Base-by-base conservation (phyloP, 2,329 filamentous ascomycete species). In the Dendryphion nanum region DNA sequence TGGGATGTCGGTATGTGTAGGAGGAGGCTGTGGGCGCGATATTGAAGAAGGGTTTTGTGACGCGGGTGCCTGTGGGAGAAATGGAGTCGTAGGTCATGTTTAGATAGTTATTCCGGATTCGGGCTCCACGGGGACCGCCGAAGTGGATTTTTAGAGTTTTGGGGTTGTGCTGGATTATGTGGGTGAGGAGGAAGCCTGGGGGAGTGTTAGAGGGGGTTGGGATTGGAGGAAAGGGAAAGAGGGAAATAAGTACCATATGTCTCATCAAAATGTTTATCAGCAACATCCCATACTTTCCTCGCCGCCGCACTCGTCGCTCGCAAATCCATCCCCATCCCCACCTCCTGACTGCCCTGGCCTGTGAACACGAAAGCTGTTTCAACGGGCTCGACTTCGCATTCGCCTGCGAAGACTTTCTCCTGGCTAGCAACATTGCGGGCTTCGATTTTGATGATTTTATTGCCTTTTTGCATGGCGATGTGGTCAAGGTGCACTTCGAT, bases 261-360 rank as follows among this genome's bases (percentile, higher is more conserved):
- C 6, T 60, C 51, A 5, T 55, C 42, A 29, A 67, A 62, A 38
- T 59, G 52, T 16, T 42, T 54, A 40, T 70, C 66, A 5, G 56
- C 63, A 44, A 89, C 83, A 66, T 96, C 68, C 68, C 68, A 71
- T 4, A 69, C 46, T 4, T 39, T 41, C 23, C 47, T 47, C 3
- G 67, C 66, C 10, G 55, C 55, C 7, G 53, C 16, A 17, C 53
- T 62, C 2, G 41, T 44, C 10, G 47, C 55, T 33, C 70, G 70
- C n/a, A 71, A 46, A n/a, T 62, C 61, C 66, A 70, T 70, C 2
- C 69, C 68, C 69, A 71, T 72, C 7, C 50, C 53, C 13, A 54
- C 41, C 31, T 57, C 53, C 41, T 70, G 67, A 24, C 57, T 64
- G 5, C 69, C 69, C 40, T 72, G 69, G 2, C 69, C 69, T 6